Conservation (phyloP, 2,329 filamentous ascomycete species). For the Claviceps purpurea region DNA sequence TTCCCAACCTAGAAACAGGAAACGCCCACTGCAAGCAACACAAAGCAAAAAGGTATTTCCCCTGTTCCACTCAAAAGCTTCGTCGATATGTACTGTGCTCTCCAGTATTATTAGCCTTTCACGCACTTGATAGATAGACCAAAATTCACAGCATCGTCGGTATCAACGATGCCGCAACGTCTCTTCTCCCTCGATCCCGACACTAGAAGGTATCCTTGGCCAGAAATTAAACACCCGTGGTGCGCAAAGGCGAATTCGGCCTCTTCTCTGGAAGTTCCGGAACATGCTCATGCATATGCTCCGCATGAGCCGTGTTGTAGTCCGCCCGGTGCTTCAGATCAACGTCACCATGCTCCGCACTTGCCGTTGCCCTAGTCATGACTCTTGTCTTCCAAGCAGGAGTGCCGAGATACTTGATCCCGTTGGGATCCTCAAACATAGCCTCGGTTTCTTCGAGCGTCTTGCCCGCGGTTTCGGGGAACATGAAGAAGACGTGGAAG, state of each 20-base stretch:
- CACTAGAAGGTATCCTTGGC: too few relatives aligned
- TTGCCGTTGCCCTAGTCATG: slow-evolving; percentile 9
- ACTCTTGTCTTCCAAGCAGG: slow-evolving; percentile 19
- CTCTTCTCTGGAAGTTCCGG: slow-evolving; percentile 1
- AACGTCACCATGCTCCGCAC: slow-evolving; percentile 15
- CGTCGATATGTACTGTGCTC: too few relatives aligned
- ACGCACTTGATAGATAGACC: too few relatives aligned
- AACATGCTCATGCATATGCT: slow-evolving; percentile 6
- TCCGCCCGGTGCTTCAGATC: slow-evolving; percentile 12
- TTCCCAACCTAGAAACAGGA: too few relatives aligned
- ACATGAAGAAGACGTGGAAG: slow-evolving; percentile 38
- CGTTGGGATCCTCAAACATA: slow-evolving; percentile 27
- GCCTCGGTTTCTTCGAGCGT: slow-evolving; percentile 39
- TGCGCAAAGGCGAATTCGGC: not conserved
- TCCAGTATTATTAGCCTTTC: too few relatives aligned
- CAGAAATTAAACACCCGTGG: not conserved
- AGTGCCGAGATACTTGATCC: slow-evolving; percentile 17
- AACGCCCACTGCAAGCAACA: too few relatives aligned
- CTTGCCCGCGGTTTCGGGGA: slow-evolving; percentile 43
- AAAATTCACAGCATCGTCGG: too few relatives aligned
- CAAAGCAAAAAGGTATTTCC: too few relatives aligned
- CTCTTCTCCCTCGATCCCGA: too few relatives aligned
- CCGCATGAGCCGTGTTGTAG: slow-evolving; percentile 9
- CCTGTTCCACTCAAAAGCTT: too few relatives aligned
- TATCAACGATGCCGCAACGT: too few relatives aligned